phyloP scores from a whole-genome alignment of 768 basidiomycete genomes.

The Boletus rubroflammeus region DNA sequence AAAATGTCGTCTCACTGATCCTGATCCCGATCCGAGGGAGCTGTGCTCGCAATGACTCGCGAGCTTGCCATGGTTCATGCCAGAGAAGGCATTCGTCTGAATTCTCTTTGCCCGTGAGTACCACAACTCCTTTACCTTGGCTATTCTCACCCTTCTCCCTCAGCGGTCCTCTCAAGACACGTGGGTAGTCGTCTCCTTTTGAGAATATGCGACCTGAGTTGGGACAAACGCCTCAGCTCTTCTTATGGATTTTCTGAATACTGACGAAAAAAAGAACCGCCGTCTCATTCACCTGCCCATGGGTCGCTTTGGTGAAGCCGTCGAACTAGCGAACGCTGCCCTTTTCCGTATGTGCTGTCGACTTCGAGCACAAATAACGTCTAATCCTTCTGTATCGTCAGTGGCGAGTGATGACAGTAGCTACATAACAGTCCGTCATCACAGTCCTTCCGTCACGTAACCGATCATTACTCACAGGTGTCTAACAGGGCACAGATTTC shows the following conservation, averaged over 20 bases:
- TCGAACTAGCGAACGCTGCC: slow-evolving; percentile 91
- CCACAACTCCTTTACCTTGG: neutral
- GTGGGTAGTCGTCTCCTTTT: slow-evolving; percentile 43
- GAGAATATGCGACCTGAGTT: neutral
- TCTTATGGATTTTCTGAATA: slow-evolving; percentile 97
- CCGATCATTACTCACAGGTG: slow-evolving; percentile 2
- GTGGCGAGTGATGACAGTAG: slow-evolving; percentile 95
- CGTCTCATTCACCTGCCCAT: slow-evolving; percentile 89
- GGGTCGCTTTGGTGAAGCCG: slow-evolving; percentile 96
- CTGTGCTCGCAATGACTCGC: slow-evolving; percentile 97
- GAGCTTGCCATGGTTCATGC: slow-evolving; percentile 99
- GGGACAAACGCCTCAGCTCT: slow-evolving; percentile 54
- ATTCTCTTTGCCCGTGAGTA: slow-evolving; percentile 92
- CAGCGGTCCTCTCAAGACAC: slow-evolving; percentile 93
- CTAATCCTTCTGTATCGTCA: slow-evolving; percentile 24
- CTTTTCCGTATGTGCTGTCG: slow-evolving; percentile 76
- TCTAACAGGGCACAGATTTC: slow-evolving; percentile 78
- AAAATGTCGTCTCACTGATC: slow-evolving; percentile 2
- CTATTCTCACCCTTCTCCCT: slow-evolving; percentile 2
- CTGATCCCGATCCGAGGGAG: slow-evolving; percentile 53
- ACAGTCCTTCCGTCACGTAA: neutral
- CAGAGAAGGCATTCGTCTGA: slow-evolving; percentile 92
- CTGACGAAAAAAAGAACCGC: slow-evolving; percentile 90
- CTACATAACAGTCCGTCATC: slow-evolving; percentile 78
- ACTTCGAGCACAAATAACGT: slow-evolving; percentile 1